Evolutionary conservation across 768 basidiomycete genomes (phyloP), one percentile per base, ranked within the genome.

Genomic region (Phaeotremella skinneri): DNA sequence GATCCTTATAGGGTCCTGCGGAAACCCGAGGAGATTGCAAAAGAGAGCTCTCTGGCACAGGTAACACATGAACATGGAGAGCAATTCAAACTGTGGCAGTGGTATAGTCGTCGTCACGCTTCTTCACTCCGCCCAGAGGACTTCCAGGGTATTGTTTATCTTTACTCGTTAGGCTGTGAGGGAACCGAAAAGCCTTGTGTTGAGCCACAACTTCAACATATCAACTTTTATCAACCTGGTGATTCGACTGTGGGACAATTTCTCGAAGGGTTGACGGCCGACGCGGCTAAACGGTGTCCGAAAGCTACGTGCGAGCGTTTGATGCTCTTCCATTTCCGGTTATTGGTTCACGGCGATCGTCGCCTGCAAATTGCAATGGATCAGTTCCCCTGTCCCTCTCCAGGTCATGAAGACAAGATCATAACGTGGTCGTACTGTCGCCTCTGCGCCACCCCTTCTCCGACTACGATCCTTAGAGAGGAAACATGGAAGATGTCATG

Each of bases 401-500:
- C 69, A 11, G 73, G 72, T 16, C 69, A 72, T 49, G 73, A 76
- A 58, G 88, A 91, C 50, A 81, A 84, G 57, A 86, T 96, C 69
- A 91, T 88, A 25, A 93, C 93, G 3, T 97, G 90, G 89, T 91
- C 87, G 69, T 76, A 73, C 49, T 81, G 80, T 59, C 61, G 68
- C n/a, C 83, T 85, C 5, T 99, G 96, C 84, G 87, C 57, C 78
- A 86, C 90, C 85, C 73, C 86, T 83, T 29, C 87, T 81, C 87
- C 86, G 0, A 92, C 90, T 2, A 89, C 90, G 2, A 89, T 92
- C 78, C 88, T 92, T 37, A 90, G 90, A 1, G 87, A 90, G 67
- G 91, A 94, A 74, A 91, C 93, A 82, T 88, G 90, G 69, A 81
- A 87, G 56, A 91, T 94, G 73, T 97, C 93, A 3, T 94, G 97